phyloP scores from a whole-genome alignment of 2,329 filamentous ascomycete genomes.

The Whalleya microplaca region DNA sequence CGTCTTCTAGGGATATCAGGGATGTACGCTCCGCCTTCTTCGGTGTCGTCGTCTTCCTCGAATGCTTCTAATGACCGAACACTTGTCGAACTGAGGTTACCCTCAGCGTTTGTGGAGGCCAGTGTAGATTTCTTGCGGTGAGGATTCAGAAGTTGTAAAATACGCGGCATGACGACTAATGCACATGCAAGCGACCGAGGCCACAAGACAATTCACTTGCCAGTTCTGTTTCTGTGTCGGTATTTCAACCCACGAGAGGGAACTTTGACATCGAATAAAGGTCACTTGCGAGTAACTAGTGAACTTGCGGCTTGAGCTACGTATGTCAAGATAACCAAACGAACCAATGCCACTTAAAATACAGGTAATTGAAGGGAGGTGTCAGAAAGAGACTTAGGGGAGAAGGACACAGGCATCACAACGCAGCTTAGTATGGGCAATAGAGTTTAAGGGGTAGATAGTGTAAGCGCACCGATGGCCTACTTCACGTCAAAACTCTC shows the following conservation, averaged over 20 bases:
- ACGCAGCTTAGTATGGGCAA: background rate
- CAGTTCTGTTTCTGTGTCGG: background rate
- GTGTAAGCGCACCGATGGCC: background rate
- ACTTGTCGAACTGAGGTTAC: conserved; percentile 4
- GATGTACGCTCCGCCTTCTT: conserved; percentile 22
- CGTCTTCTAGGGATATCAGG: conserved; percentile 29
- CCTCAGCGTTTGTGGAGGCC: background rate
- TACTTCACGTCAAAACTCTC: background rate
- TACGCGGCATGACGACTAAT: conserved; percentile 2
- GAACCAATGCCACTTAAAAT: background rate
- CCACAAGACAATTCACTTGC: background rate
- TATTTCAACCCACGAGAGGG: background rate
- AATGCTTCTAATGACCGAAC: conserved; percentile 21
- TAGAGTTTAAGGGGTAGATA: background rate
- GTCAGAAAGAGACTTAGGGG: background rate
- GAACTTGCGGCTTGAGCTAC: background rate
- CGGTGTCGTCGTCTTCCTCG: conserved; percentile 11
- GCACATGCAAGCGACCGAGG: background rate
- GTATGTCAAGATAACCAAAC: background rate
- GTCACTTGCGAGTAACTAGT: background rate
- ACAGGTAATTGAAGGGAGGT: background rate
- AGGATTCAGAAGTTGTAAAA: background rate
- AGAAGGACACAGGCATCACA: background rate
- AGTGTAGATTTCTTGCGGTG: background rate
- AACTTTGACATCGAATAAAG: background rate